Evolutionary conservation across 2,329 filamentous ascomycete species (phyloP), one percentile per base, ranked within the genome.

Genomic region (Sporothrix dimorphospora): DNA sequence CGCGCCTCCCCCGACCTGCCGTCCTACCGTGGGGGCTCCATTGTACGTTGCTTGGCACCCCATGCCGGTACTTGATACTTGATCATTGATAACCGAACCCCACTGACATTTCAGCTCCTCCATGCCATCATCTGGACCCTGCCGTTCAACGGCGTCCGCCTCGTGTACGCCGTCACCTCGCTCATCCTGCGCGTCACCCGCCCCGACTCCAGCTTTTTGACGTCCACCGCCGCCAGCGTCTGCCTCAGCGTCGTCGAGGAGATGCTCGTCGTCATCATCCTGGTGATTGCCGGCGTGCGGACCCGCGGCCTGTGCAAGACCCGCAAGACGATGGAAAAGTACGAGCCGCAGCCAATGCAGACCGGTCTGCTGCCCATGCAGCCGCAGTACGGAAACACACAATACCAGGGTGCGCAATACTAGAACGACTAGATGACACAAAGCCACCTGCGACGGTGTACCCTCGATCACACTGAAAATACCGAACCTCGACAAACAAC

Each of bases 211-310:
- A 21, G 38, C 8, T 65, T 65, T 38, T 12, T 65, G 4, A 45
- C 59, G 7, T 65, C 59, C 7, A 65, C 59, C 5, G 38, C 30
- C 21, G 59, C 12, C 59, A 65, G 5, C 3, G 59, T 65, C 30
- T 65, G 59, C 19, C 40, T 65, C 6, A 65, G 59, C 59, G 59
- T 65, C 59, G 38, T 65, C n/a, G 30, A 38, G 6, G 59, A 65
- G 38, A 45, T 65, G 8, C 38, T 65, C 14, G 40, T 45, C 12
- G 59, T 45, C 40, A 21, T 45, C 19, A 65, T 45, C 59, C n/a
- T 65, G 16, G 6, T 65, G 2, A 19, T 65, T n/a, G 59, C 34
- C 59, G 59, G 59, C n/a, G 5, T 65, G 21, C 34, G 59, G 4
- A 65, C 59, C 1, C 59, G n/a, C 9, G 11, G 34, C 3, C 59